Base-by-base conservation (phyloP, 2,329 filamentous ascomycete genomes). In the Fusarium sp. region DNA sequence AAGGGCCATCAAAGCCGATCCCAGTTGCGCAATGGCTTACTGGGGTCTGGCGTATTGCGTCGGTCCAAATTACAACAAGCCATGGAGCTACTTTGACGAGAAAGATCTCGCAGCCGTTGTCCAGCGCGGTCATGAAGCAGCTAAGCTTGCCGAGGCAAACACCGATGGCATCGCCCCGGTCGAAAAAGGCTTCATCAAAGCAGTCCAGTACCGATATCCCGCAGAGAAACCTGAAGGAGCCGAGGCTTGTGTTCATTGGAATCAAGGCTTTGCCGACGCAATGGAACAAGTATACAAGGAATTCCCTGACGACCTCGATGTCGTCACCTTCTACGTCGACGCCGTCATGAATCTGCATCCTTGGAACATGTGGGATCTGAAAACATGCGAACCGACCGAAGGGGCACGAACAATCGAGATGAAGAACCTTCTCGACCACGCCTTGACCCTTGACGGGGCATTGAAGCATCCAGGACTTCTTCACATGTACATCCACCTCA, bases 21-120 rank as follows among this genome's bases (percentile, higher is more conserved):
- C 82, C 0, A 71, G 80, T 3, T 93, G 89, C 66, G 86, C 88
- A 33, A 90, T 94, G 85, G 91, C 90, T 4, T 88, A 92, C 76
- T 94, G 92, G 92, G 92, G 92, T 0, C 82, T 93, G 6, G 91
- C 93, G 0, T 95, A 93, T 79, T 86, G 91, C 2, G 83, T 93
- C 0, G 94, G 93, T 0, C 93, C 94, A 4, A 95, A 96, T 78
- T 91, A 91, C 81, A 90, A 95, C 83, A 94, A 95, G 78, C 91
- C 93, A 0, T 95, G 94, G 94, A 88, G 90, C 32, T 86, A 90
- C 27, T 94, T 95, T 73, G 92, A 93, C 63, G 82, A 86, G 1
- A 81, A 85, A 0, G 93, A 95, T 72, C 83, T 92, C 0, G 27
- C 50, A 10, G n/a, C 54, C 2, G 73, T 70, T 1, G 71, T 75